phyloP scores from a whole-genome alignment of 208 protist species.

The Leishmania major region DNA sequence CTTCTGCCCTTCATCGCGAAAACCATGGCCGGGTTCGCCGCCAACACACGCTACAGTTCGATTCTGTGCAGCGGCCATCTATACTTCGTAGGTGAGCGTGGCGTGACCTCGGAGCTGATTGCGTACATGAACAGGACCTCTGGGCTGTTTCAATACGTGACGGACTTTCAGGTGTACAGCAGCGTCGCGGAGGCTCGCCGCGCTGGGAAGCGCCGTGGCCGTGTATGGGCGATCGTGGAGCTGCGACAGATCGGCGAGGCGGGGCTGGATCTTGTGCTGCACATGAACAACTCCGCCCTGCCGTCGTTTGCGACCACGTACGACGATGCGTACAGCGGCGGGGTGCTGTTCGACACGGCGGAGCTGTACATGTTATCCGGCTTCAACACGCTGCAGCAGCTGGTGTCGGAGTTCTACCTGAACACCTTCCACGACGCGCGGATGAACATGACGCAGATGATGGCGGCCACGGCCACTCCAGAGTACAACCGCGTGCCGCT shows the following conservation, averaged over 20 bases:
- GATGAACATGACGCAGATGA: slow-evolving; percentile 28
- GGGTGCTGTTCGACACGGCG: slow-evolving; percentile 38
- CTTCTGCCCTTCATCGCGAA: neutral
- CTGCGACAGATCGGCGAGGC: neutral
- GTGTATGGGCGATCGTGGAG: slow-evolving; percentile 23
- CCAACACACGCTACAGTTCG: slow-evolving; percentile 44
- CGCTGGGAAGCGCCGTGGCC: neutral
- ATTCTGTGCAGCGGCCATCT: slow-evolving; percentile 45
- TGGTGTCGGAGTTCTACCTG: slow-evolving; percentile 48
- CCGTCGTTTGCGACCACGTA: slow-evolving; percentile 21
- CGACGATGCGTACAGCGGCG: slow-evolving; percentile 35
- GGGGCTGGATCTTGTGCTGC: slow-evolving; percentile 28
- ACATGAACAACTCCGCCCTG: slow-evolving; percentile 41
- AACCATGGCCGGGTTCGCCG: slow-evolving; percentile 16
- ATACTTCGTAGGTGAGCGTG: slow-evolving; percentile 51
- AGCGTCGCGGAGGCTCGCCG: neutral
- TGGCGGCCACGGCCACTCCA: slow-evolving; percentile 27
- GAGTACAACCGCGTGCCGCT: slow-evolving; percentile 34
- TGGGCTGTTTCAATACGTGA: slow-evolving; percentile 41
- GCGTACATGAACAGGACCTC: slow-evolving; percentile 33
- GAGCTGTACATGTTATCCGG: slow-evolving; percentile 75
- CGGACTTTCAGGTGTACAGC: slow-evolving; percentile 13
- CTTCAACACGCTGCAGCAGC: slow-evolving; percentile 62
- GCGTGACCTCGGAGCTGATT: slow-evolving; percentile 34
- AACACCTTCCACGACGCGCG: slow-evolving; percentile 20